Conservation (phyloP, 352 stramenopile genomes). For the Phytopythium chamaehyphon region DNA sequence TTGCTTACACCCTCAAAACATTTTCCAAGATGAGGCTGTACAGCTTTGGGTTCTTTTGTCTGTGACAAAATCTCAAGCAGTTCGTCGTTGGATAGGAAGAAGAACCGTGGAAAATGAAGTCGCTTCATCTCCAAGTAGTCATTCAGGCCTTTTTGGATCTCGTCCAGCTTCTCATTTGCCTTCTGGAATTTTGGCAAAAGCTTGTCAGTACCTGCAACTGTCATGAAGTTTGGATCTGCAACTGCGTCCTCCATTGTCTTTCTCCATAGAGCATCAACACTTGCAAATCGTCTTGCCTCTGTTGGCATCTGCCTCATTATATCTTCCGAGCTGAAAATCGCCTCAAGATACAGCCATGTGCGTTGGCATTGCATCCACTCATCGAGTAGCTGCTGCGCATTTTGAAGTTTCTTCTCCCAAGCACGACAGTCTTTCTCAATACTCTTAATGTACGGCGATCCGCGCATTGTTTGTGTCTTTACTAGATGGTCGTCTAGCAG, state of each 20-base stretch:
- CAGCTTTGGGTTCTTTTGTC: slow-evolving; percentile 91
- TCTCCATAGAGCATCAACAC: slow-evolving; percentile 87
- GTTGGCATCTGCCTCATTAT: slow-evolving; percentile 96
- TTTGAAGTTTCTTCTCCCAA: slow-evolving; percentile 89
- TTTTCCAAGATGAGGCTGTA: slow-evolving; percentile 90
- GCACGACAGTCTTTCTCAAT: slow-evolving; percentile 91
- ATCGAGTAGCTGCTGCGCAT: slow-evolving; percentile 90
- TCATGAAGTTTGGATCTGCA: slow-evolving; percentile 88
- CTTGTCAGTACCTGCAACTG: slow-evolving; percentile 85
- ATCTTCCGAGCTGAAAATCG: slow-evolving; percentile 94
- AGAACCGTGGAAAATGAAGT: slow-evolving; percentile 92
- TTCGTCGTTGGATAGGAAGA: slow-evolving; percentile 94
- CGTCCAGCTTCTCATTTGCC: slow-evolving; percentile 92
- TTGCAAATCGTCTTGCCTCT: slow-evolving; percentile 86
- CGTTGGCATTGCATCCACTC: slow-evolving; percentile 93
- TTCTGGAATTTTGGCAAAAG: slow-evolving; percentile 91
- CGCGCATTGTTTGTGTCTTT: slow-evolving; percentile 94
- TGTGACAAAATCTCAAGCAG: slow-evolving; percentile 92
- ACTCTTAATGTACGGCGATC: slow-evolving; percentile 92
- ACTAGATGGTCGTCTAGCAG: slow-evolving; percentile 93
- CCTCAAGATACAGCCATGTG: slow-evolving; percentile 95
- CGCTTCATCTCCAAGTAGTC: slow-evolving; percentile 95
- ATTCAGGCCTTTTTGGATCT: slow-evolving; percentile 93
- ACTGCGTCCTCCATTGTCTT: slow-evolving; percentile 92
- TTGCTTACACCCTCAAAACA: slow-evolving; percentile 90